Evolutionary conservation across 2,329 filamentous ascomycete genomes (phyloP).

Genomic region (Xylaria hypoxylon): DNA sequence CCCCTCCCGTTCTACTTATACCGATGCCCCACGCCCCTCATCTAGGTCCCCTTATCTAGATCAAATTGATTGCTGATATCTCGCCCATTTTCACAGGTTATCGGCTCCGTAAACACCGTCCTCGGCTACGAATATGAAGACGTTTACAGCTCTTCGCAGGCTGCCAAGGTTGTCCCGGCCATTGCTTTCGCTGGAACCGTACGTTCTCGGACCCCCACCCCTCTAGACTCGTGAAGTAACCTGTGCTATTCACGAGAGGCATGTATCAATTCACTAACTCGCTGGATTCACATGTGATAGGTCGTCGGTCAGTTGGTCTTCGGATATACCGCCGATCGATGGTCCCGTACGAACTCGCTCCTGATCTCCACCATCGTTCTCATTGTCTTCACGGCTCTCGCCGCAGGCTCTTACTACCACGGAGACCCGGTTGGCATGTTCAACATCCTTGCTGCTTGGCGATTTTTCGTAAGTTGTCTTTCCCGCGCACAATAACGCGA

Average conservation of each 20-base stretch:
- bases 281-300: slow-evolving; percentile 25
- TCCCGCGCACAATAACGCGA: background rate
- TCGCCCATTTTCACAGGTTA: slow-evolving; percentile 67
- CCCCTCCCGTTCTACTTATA: background rate
- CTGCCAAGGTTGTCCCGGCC: slow-evolving; percentile 79
- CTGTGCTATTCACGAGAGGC: background rate
- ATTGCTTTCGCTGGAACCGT: slow-evolving; percentile 86
- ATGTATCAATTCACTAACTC: slow-evolving; percentile 5
- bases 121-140: slow-evolving; percentile 75
- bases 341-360: slow-evolving; percentile 84
- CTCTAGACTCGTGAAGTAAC: background rate
- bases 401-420: slow-evolving; percentile 79
- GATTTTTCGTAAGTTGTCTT: slow-evolving; percentile 74
- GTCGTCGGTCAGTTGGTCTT: slow-evolving; percentile 85
- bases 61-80: slow-evolving; percentile 6
- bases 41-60: slow-evolving; percentile 40
- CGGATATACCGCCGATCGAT: slow-evolving; percentile 84
- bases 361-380: slow-evolving; percentile 85
- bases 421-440: slow-evolving; percentile 79
- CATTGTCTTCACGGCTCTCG: slow-evolving; percentile 84
- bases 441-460: slow-evolving; percentile 81
- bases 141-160: slow-evolving; percentile 74
- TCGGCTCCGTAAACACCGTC: slow-evolving; percentile 86
- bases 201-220: slow-evolving; percentile 29
- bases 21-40: background rate